Conservation (phyloP, 2,329 filamentous ascomycete species). For the Chrysoporthe austroafricana region DNA sequence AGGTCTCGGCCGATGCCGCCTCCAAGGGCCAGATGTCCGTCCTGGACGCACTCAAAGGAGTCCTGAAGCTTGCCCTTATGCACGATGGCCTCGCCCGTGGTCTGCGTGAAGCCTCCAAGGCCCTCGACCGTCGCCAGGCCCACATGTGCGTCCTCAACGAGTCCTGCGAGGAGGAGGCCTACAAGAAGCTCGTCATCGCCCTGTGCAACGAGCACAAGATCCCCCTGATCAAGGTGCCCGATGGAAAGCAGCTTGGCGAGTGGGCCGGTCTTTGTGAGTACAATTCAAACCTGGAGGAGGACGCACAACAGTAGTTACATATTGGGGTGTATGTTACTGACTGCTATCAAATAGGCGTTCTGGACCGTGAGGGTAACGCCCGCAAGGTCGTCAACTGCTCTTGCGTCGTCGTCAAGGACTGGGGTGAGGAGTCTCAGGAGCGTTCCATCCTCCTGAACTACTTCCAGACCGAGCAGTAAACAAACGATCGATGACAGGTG, state of each 20-base stretch:
- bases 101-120: conserved; percentile 98
- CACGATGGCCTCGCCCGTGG: conserved; percentile 99
- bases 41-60: conserved; percentile 97
- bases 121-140: conserved; percentile 95
- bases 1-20: conserved; percentile 89
- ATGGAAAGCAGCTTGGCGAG: conserved; percentile 99
- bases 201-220: conserved; percentile 99
- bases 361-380: conserved; percentile 98
- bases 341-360: conserved; percentile 69
- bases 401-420: conserved; percentile 99
- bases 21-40: conserved; percentile 95
- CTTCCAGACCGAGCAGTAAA: conserved; percentile 91
- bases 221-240: conserved; percentile 98
- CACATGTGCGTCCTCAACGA: conserved; percentile 99
- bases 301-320: not conserved
- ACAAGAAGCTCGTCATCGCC: conserved; percentile 99
- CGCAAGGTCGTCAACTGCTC: conserved; percentile 99
- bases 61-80: conserved; percentile 97
- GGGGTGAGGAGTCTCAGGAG: conserved; percentile 99
- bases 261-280: conserved; percentile 99
- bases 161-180: conserved; percentile 99
- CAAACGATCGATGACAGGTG: conserved; percentile 31
- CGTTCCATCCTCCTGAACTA: conserved; percentile 99
- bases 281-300: conserved; percentile 1
- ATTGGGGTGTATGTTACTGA: conserved; percentile 8